A percentile compares a stretch with the other conserved stretches of the same genome.
Evolutionary conservation across 2,329 filamentous ascomycete species (phyloP).

Genomic region (Verticillium dahliae): DNA sequence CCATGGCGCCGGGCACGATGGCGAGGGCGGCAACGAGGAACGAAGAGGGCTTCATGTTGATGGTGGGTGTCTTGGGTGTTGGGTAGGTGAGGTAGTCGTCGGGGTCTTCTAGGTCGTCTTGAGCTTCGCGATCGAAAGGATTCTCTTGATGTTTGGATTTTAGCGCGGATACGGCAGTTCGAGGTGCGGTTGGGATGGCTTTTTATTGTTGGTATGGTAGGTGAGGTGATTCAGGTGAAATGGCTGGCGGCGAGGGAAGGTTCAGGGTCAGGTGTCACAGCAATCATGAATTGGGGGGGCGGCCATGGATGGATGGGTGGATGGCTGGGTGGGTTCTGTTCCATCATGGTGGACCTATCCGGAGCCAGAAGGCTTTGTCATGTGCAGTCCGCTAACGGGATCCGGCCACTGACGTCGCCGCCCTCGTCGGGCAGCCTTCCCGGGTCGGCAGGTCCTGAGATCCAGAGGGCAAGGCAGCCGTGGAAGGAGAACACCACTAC

Average conservation of each 20-base stretch:
- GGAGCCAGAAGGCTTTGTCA: neutral
- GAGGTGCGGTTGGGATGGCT: neutral
- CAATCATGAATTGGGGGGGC: neutral
- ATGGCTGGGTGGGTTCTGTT: neutral
- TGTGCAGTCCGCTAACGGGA: neutral
- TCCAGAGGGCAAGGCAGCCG: neutral
- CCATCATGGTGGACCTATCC: neutral
- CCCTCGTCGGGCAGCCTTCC: neutral
- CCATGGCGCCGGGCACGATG: slow-evolving; percentile 50
- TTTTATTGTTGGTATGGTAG: neutral
- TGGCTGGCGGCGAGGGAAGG: neutral
- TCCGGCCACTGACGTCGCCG: neutral
- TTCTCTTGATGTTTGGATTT: neutral
- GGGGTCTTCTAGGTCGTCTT: neutral
- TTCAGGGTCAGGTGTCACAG: neutral
- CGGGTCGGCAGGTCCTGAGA: neutral
- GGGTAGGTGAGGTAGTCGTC: neutral
- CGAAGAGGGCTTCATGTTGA: slow-evolving; percentile 57
- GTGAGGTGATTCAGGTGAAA: neutral
- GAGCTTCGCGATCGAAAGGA: neutral
- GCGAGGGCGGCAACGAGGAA: slow-evolving; percentile 50
- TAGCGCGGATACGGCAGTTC: neutral
- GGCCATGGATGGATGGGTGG: neutral
- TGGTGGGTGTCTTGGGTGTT: neutral
- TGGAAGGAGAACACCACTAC: neutral